A percentile compares a stretch with the other conserved stretches of the same genome.
Evolutionary conservation across 495 filamentous ascomycete genomes (phyloP).

Genomic region (Geoglossum glabrum): DNA sequence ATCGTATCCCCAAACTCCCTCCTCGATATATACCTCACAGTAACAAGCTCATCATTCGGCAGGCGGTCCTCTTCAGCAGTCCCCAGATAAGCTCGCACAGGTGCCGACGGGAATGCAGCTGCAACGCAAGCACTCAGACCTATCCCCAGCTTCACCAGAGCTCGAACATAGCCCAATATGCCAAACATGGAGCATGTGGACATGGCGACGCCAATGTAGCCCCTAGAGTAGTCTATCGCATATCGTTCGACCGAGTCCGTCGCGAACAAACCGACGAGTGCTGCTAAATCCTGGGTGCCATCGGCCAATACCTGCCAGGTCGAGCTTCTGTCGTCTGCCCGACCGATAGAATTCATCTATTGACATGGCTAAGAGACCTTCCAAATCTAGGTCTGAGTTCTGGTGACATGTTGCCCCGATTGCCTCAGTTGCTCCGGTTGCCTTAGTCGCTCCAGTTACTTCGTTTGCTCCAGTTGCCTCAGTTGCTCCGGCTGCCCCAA

Average conservation of each 20-base stretch:
- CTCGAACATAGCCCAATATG: constrained; percentile 9
- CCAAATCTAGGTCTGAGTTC: too few species aligned
- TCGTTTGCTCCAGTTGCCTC: too few species aligned
- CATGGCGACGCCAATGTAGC: constrained; percentile 10
- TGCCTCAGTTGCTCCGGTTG: too few species aligned
- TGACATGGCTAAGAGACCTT: too few species aligned
- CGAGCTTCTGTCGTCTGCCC: constrained; percentile 5
- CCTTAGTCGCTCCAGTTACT: too few species aligned
- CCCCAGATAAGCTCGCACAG: constrained; percentile 8
- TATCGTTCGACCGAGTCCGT: constrained; percentile 14
- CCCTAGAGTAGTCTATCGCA: constrained; percentile 10
- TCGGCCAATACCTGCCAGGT: constrained; percentile 8
- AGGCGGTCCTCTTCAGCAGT: constrained; percentile 7
- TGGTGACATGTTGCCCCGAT: too few species aligned
- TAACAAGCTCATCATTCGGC: constrained; percentile 8
- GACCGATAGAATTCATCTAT: too few species aligned
- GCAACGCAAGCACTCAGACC: constrained; percentile 6
- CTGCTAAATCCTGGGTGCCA: constrained; percentile 15
- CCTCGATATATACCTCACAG: constrained; percentile 5
- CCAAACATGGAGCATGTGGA: constrained; percentile 12
- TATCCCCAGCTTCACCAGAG: constrained; percentile 8
- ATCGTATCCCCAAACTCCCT: background rate
- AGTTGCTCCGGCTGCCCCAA: too few species aligned
- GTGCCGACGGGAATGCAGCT: constrained; percentile 8
- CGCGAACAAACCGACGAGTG: constrained; percentile 14